These are phyloP conservation scores for Begonia loranthoides DNA, from an alignment of 306 rosid species.

Conservation along the genomic window DNA sequence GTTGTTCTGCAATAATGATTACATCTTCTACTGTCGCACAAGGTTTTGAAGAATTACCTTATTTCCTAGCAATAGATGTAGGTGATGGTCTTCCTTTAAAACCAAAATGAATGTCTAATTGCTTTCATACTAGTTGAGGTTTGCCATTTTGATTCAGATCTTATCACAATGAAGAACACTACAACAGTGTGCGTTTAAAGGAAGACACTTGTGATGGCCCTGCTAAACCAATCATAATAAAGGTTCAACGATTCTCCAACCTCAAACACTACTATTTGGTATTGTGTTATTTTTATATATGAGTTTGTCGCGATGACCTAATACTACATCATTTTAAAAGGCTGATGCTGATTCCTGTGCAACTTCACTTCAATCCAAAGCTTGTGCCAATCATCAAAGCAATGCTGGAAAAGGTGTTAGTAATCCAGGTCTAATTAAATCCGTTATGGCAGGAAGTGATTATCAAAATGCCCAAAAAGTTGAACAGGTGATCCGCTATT, in stretches of 20 bases:
- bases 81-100: too few relatives aligned
- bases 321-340: slow-evolving; percentile 57
- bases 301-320: slow-evolving; percentile 20
- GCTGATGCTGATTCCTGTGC: slow-evolving; percentile 63
- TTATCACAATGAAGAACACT: slow-evolving; percentile 79
- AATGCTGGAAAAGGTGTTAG: slow-evolving; percentile 21
- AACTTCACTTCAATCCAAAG: slow-evolving; percentile 42
- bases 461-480: slow-evolving; percentile 44
- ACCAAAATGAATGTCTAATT: too few relatives aligned
- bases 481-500: slow-evolving; percentile 37
- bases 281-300: too few relatives aligned
- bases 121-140: too few relatives aligned
- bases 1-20: too few relatives aligned
- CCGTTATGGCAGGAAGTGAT: slow-evolving; percentile 67
- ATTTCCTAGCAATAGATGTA: too few relatives aligned
- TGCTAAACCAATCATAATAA: slow-evolving; percentile 52
- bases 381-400: slow-evolving; percentile 11
- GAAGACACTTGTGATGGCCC: slow-evolving; percentile 68
- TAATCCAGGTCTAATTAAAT: slow-evolving; percentile 35
- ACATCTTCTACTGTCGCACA: too few relatives aligned
- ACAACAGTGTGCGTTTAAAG: slow-evolving; percentile 62
- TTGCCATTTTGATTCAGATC: slow-evolving; percentile 21
- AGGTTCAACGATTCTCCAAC: slow-evolving; percentile 23
- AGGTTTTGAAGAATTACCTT: too few relatives aligned
- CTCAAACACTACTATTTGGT: too few relatives aligned